Evolutionary conservation across 371 early-diverging fungal species (phyloP), one percentile per base, ranked within the genome.

Genomic region (Mucor mucedo): DNA sequence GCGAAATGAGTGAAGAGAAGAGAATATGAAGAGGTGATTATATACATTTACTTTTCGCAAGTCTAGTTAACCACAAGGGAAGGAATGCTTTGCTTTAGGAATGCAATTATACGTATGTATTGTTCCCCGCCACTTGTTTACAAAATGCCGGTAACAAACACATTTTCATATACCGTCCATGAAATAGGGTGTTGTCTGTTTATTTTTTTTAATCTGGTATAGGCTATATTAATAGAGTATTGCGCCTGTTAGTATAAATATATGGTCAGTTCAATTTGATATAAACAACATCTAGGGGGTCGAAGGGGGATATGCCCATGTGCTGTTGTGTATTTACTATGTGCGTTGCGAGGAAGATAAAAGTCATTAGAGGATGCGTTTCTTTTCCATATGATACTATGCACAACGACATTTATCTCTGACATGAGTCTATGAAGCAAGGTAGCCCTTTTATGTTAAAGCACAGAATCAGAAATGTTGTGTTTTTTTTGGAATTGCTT

Each of bases 11-110:
- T 4, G 10, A 30, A 9, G 28, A 14, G 28, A 50, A 50, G 30
- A 50, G 10, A 21, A 30, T 30, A 50, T 10, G 4, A 30, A 50
- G 21, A 47, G 8, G 21, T 4, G 21, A 1, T 16, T 16, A 47
- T 47, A 21, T 47, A 35, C 35, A 35, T 35, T 35, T 35, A 35
- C 4, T 35, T 21, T 21, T 21, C 21, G 21, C 21, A 21, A 35
- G 6, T 35, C 35, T 35, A 35, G 35, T 8, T 35, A 8, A 35
- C 8, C 8, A 16, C 1, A 13, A 14, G 16, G 21, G 16, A 45
- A 47, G 47, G 47, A 47, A 47, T 47, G 47, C 47, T 47, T 21
- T 47, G 8, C 21, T 47, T 47, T n/a, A 27, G 47, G 47, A 47
- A 47, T 47, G 47, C 21, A 21, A 47, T 8, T 8, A 4, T 8